These are phyloP conservation scores for Suhomyces canberraensis DNA, from an alignment of 805 yeast species.

Conservation along the genomic window DNA sequence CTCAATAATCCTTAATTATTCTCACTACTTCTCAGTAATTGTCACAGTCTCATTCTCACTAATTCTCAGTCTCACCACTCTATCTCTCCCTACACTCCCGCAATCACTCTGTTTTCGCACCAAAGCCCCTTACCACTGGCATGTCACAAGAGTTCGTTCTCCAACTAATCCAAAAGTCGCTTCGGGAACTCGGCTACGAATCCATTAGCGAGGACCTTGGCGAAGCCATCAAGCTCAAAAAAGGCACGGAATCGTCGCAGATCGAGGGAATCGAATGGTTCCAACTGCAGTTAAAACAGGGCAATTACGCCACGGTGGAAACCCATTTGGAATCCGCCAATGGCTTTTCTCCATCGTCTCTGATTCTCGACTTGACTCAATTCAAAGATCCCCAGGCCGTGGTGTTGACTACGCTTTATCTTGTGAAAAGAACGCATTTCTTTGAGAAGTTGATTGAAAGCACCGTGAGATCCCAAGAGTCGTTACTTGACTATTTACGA, in stretches of 20 bases:
- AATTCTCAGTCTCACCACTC: too few species aligned
- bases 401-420: conserved; percentile 18
- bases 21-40: too few species aligned
- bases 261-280: conserved; percentile 17
- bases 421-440: conserved; percentile 22
- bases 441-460: conserved; percentile 13
- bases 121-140: not conserved
- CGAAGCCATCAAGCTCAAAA: conserved; percentile 7
- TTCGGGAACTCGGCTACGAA: conserved; percentile 29
- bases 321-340: conserved; percentile 9
- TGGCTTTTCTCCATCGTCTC: not conserved
- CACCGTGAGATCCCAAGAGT: not conserved
- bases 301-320: conserved; percentile 14
- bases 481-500: conserved; percentile 21
- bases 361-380: not conserved
- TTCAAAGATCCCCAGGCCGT: conserved; percentile 5
- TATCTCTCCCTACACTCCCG: too few species aligned
- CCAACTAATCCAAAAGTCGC: conserved; percentile 28
- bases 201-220: conserved; percentile 21
- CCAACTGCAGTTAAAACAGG: conserved; percentile 10
- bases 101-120: too few species aligned
- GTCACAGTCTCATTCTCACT: too few species aligned
- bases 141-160: conserved; percentile 22
- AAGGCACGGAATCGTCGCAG: conserved; percentile 6
- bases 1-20: too few species aligned